Base-by-base conservation (phyloP, 2,329 filamentous ascomycete genomes). In the Pyrenochaeta sp. region DNA sequence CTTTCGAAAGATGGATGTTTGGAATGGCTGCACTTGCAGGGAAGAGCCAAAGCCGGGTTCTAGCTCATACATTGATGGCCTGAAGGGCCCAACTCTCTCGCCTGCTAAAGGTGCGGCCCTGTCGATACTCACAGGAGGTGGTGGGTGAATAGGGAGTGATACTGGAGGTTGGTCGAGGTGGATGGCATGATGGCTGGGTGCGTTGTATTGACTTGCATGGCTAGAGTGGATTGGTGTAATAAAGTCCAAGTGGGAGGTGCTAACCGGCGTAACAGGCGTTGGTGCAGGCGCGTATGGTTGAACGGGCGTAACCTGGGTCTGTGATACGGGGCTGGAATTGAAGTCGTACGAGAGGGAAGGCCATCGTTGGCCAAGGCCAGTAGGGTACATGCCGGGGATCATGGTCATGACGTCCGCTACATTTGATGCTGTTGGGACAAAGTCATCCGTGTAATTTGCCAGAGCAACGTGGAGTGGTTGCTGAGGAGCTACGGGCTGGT, bases 1-100 rank as follows among this genome's bases (percentile, higher is more conserved):
- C 78, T 80, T 81, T 56, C 77, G 76, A 66, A 82, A 82, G 54
- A 81, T 81, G 2, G 78, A 75, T 17, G 81, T 82, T 60, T 81
- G 78, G 52, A 80, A 80, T 17, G 78, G 77, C 55, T 76, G 75
- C 20, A 71, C 68, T 18, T 75, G 72, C 31, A 71, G 72, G 20
- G 56, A 59, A 37, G 75, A 68, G 21, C 72, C 68, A 57, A 78
- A 77, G 29, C 76, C 75, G 5, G 75, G 71, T 51, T 81, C 75
- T 20, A 79, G 62, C 59, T 81, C 77, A 59, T 77, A 82, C 48
- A 72, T 69, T 4, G 79, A 82, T 1, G 77, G 77, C 48, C 80
- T 68, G 61, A 82, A 82, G 9, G 77, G 77, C 12, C 75, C 75
- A 20, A 65, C 74, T 57, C 67, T 70, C 60, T 72, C 73, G 23